Conservation (phyloP, 345 rosid genomes). For the Arabis alpina region DNA sequence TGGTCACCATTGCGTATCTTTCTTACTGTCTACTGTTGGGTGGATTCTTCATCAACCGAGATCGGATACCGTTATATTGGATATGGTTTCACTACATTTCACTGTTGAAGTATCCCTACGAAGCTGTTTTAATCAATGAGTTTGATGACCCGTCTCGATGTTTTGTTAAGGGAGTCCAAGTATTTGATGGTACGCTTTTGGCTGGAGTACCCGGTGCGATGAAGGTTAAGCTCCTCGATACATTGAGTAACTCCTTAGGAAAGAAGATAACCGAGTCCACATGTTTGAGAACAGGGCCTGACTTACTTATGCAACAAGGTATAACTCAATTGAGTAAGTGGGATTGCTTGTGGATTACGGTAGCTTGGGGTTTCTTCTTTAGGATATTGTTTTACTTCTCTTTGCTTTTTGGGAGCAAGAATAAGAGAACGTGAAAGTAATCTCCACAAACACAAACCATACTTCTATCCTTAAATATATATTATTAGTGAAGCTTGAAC, state of each 20-base stretch:
- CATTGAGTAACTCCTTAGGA: constrained; percentile 30
- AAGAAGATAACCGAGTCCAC: constrained; percentile 33
- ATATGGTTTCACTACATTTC: constrained; percentile 45
- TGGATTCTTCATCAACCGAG: constrained; percentile 43
- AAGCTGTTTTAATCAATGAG: constrained; percentile 40
- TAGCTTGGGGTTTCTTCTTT: constrained; percentile 42
- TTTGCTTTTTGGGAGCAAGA: constrained; percentile 42
- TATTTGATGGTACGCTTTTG: constrained; percentile 34
- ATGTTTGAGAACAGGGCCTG: constrained; percentile 38
- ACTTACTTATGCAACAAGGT: constrained; percentile 37
- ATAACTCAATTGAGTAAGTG: constrained; percentile 39
- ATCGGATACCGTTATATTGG: constrained; percentile 42
- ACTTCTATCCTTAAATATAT: too few species aligned
- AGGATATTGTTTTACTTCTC: constrained; percentile 41
- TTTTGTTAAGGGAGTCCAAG: constrained; percentile 39
- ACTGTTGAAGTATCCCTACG: constrained; percentile 36
- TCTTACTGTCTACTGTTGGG: constrained; percentile 45
- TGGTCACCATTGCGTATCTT: constrained; percentile 45
- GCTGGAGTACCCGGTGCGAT: not conserved
- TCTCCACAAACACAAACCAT: not conserved
- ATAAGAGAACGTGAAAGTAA: constrained; percentile 45
- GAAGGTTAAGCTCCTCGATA: constrained; percentile 31
- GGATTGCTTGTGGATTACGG: constrained; percentile 42
- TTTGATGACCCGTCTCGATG: constrained; percentile 34
- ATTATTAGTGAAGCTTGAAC: too few species aligned